Evolutionary conservation across 352 stramenopile species (phyloP).

Genomic region (Globisporangium viniferum): DNA sequence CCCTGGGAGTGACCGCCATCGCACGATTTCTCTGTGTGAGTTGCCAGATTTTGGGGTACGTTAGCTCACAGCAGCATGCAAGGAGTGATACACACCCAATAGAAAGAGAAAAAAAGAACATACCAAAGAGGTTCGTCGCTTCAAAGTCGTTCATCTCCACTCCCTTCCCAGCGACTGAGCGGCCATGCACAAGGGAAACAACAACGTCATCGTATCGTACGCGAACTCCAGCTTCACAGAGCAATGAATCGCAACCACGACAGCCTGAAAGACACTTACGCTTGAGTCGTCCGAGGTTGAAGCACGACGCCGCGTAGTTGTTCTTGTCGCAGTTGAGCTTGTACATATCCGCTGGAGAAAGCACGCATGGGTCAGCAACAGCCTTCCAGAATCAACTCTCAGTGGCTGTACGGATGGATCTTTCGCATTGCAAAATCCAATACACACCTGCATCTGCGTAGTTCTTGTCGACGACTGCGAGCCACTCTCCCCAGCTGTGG

Average conservation of each 20-base stretch:
- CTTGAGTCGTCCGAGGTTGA: conserved; percentile 82
- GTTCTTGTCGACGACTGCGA: conserved; percentile 86
- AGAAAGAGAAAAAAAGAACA: background rate
- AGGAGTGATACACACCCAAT: background rate
- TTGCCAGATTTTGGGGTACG: background rate
- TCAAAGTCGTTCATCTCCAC: conserved; percentile 63
- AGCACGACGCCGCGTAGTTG: conserved; percentile 78
- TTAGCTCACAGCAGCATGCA: background rate
- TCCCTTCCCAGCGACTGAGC: conserved; percentile 74
- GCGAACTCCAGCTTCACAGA: background rate
- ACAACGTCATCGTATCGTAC: background rate
- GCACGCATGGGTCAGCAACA: background rate
- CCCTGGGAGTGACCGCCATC: conserved; percentile 64
- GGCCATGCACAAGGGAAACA: background rate
- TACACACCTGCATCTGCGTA: conserved; percentile 62
- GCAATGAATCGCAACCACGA: background rate
- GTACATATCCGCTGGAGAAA: conserved; percentile 61
- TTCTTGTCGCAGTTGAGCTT: conserved; percentile 84
- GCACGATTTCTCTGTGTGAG: conserved; percentile 68
- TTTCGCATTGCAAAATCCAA: background rate
- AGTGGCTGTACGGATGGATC: background rate
- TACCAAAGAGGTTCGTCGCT: conserved; percentile 72
- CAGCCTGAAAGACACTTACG: conserved; percentile 32
- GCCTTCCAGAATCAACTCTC: background rate
- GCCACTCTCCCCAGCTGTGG: conserved; percentile 86